Base-by-base conservation (phyloP, 1,284 basidiomycete species). In the Pyrrhoderma noxium region DNA sequence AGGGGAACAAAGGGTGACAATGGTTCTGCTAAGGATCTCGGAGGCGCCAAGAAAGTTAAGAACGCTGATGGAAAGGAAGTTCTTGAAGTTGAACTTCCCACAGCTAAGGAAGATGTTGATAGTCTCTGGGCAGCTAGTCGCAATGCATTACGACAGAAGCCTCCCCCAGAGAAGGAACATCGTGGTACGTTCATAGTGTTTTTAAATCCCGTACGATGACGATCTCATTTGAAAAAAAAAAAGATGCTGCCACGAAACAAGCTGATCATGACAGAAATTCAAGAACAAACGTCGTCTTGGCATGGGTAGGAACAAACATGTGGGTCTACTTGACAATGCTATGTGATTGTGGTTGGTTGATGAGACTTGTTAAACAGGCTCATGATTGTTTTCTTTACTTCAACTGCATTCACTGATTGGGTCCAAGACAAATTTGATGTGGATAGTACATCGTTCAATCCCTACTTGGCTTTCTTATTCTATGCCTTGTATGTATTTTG, bases 1-100 rank as follows among this genome's bases (percentile, higher is more conserved):
- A 74, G 80, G 90, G 91, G 92, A 55, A 93, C 91, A 23, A 93
- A 94, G 64, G 91, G 92, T 53, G 89, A 92, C 70, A 92, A 92
- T 61, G 83, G 89, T 45, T 69, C 88, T 5, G 71, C 80, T 16
- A 93, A 93, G 67, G 89, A 93, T 62, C 76, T 94, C 5, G 92
- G 91, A 52, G 80, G 82, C 7, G 92, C 90, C 1, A 92, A 92
- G 74, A 92, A 90, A 64, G 74, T 91, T 57, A 87, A 90, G 67
- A 77, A 75, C 52, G 82, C 84, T 45, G 82, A 85, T 62, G 92
- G 91, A 47, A 86, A 93, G 61, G 87, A 88, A 47, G 70, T 92
- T 60, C 78, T 91, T 69, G 91, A 93, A 64, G 85, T 94, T 43
- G 85, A 89, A 59, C 63, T 93, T 5, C 86, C 87, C 0, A 88